Evolutionary conservation across 495 filamentous ascomycete species (phyloP).

Genomic region (Alectoria sarmentosa): DNA sequence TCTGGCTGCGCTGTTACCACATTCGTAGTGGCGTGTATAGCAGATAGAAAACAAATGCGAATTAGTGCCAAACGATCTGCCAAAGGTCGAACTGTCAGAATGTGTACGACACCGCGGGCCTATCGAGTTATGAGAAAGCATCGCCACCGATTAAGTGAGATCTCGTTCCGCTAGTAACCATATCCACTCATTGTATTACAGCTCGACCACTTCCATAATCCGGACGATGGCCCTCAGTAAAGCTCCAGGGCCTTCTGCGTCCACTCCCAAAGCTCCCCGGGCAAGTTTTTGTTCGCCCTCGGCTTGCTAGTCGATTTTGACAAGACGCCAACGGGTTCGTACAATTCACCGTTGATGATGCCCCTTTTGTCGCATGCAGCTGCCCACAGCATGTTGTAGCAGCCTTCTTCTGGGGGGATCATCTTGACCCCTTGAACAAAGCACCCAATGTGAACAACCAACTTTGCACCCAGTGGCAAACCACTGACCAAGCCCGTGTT

Average conservation of each 20-base stretch:
- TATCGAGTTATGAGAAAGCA: too few relatives aligned
- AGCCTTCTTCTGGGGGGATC: slow-evolving; percentile 33
- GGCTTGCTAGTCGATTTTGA: slow-evolving; percentile 40
- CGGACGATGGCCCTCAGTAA: too few relatives aligned
- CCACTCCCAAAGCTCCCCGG: slow-evolving; percentile 54
- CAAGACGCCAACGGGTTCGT: slow-evolving; percentile 46
- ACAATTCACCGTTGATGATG: slow-evolving; percentile 49
- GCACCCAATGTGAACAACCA: neutral
- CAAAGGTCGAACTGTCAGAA: too few relatives aligned
- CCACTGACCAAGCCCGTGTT: slow-evolving; percentile 33
- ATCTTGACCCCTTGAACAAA: slow-evolving; percentile 10
- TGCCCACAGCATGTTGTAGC: slow-evolving; percentile 49
- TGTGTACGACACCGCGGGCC: too few relatives aligned
- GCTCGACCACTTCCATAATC: too few relatives aligned
- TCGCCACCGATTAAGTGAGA: too few relatives aligned
- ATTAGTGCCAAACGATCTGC: too few relatives aligned
- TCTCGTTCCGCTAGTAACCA: too few relatives aligned
- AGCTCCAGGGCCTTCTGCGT: slow-evolving; percentile 46
- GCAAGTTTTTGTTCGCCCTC: slow-evolving; percentile 10
- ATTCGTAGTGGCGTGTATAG: too few relatives aligned
- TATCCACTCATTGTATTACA: too few relatives aligned
- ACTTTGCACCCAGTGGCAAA: neutral
- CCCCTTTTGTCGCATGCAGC: slow-evolving; percentile 33
- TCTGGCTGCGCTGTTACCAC: too few relatives aligned
- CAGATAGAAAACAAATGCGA: too few relatives aligned